Evolutionary conservation across 2,329 filamentous ascomycete genomes (phyloP).

Genomic region (Sporothrix phasma): DNA sequence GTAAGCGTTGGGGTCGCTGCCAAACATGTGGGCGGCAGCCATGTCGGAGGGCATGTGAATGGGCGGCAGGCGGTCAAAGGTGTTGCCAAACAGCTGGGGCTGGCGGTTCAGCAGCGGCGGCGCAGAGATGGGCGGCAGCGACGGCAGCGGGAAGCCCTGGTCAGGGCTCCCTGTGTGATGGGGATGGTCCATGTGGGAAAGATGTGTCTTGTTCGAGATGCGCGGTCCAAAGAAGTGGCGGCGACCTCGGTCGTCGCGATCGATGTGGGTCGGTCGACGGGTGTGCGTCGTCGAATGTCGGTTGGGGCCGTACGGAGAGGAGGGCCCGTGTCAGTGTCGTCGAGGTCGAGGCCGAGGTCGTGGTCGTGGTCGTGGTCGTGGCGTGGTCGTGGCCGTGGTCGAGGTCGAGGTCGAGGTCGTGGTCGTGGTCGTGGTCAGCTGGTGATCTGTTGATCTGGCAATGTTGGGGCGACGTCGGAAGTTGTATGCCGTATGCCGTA

Average conservation of each 20-base stretch:
- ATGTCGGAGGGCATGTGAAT: conserved; percentile 48
- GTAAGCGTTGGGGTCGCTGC: conserved; percentile 41
- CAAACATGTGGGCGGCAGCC: conserved; percentile 46
- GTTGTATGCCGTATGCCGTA: not conserved
- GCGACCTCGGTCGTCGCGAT: not conserved
- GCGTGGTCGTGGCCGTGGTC: too few species aligned
- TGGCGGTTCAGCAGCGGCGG: conserved; percentile 56
- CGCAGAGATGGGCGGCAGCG: conserved; percentile 37
- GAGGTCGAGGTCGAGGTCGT: not conserved
- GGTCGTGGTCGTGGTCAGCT: not conserved
- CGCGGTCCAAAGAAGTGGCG: not conserved
- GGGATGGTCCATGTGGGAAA: conserved; percentile 39
- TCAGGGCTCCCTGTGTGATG: conserved; percentile 30
- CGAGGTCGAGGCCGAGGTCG: not conserved
- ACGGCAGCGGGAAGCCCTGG: conserved; percentile 41
- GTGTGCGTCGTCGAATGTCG: not conserved
- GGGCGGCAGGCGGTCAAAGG: conserved; percentile 49
- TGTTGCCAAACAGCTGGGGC: conserved; percentile 59
- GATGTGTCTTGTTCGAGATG: not conserved
- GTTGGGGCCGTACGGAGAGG: not conserved
- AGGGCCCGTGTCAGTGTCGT: not conserved
- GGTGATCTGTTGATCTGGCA: not conserved
- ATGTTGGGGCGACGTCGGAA: not conserved
- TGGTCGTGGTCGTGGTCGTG: not conserved
- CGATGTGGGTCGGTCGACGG: not conserved